phyloP scores from a whole-genome alignment of 495 filamentous ascomycete species.

The Neurospora hispaniola region DNA sequence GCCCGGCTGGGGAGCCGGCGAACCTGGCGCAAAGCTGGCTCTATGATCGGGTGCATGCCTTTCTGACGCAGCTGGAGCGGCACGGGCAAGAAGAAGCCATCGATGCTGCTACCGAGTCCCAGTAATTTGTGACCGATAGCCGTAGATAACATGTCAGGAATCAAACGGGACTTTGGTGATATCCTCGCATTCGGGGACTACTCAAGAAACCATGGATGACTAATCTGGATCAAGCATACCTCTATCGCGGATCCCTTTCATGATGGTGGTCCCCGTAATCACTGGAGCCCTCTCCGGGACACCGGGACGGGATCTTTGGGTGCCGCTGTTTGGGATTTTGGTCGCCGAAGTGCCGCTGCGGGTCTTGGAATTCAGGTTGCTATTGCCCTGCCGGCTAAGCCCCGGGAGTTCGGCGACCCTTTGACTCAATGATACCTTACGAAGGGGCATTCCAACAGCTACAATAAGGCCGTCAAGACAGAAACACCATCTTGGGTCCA shows the following conservation, averaged over 20 bases:
- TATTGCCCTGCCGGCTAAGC: background rate
- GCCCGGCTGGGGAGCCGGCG: background rate
- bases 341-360: background rate
- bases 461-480: background rate
- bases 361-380: background rate
- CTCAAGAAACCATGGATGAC: background rate
- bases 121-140: background rate
- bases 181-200: background rate
- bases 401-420: background rate
- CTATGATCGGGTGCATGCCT: conserved; percentile 24
- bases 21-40: conserved; percentile 26
- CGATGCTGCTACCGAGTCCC: background rate
- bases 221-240: background rate
- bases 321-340: background rate
- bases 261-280: background rate
- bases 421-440: background rate
- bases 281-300: background rate
- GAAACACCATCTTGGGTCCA: background rate
- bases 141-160: background rate
- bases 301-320: background rate
- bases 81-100: background rate
- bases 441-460: background rate
- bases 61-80: conserved; percentile 17
- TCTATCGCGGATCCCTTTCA: background rate
- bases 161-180: background rate